These are phyloP conservation scores for Mycena venus DNA, from an alignment of 768 basidiomycete species.

Conservation along the genomic window DNA sequence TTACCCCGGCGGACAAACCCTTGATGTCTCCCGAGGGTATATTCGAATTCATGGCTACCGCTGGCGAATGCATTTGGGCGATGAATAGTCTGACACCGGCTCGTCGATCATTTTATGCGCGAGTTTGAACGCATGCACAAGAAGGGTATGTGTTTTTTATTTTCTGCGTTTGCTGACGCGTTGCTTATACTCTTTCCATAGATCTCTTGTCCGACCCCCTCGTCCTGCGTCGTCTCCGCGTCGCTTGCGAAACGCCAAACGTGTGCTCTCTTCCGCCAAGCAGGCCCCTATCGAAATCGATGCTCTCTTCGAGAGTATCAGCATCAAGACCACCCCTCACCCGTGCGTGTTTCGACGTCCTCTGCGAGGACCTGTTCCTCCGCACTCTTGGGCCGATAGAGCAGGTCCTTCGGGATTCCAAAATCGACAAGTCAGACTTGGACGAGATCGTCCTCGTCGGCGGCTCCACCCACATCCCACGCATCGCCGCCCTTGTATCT, in stretches of 20 bases:
- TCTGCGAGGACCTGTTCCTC: not conserved
- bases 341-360: not conserved
- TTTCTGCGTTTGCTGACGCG: not conserved
- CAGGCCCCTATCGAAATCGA: not conserved
- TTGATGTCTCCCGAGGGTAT: not conserved
- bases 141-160: not conserved
- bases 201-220: not conserved
- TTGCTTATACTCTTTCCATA: not conserved
- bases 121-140: not conserved
- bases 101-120: not conserved
- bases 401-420: not conserved
- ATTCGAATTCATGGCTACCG: not conserved
- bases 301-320: not conserved
- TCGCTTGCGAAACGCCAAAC: not conserved
- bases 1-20: too few species aligned
- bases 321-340: not conserved
- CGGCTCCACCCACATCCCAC: not conserved
- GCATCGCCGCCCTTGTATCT: not conserved
- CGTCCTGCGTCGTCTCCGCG: not conserved
- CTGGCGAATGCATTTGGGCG: not conserved
- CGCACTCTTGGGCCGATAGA: too few species aligned
- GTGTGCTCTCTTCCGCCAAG: not conserved
- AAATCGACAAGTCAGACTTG: not conserved
- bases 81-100: too few species aligned
- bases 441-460: conserved; percentile 6